A percentile compares a stretch with the other conserved stretches of the same genome.
phyloP scores from a whole-genome alignment of 352 stramenopile genomes.

The Globisporangium splendens region DNA sequence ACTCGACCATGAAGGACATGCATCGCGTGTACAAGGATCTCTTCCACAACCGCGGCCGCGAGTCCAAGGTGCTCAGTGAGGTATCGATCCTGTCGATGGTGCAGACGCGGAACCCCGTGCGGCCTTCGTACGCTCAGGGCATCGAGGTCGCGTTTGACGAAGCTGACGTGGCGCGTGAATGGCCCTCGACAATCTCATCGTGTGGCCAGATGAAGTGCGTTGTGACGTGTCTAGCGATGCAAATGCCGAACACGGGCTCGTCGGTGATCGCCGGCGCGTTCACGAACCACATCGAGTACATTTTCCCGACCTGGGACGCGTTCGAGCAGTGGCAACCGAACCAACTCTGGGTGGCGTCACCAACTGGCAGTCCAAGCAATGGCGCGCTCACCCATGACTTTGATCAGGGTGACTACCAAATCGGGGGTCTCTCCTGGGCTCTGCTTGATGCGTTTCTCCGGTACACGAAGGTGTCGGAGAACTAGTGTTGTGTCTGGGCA shows the following conservation, averaged over 20 bases:
- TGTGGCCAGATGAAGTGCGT: slow-evolving; percentile 48
- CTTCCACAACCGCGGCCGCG: slow-evolving; percentile 31
- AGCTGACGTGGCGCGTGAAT: slow-evolving; percentile 13
- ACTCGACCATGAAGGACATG: slow-evolving; percentile 55
- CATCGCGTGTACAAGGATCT: slow-evolving; percentile 60
- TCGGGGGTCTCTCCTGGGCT: slow-evolving; percentile 7
- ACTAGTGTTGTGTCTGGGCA: not conserved
- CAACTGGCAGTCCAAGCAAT: not conserved
- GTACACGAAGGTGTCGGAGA: slow-evolving; percentile 11
- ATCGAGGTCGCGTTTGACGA: slow-evolving; percentile 35
- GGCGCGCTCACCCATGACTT: not conserved
- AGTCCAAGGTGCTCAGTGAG: slow-evolving; percentile 40
- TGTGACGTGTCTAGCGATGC: slow-evolving; percentile 56
- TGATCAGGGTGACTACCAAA: slow-evolving; percentile 7
- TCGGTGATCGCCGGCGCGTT: slow-evolving; percentile 46
- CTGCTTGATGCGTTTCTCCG: slow-evolving; percentile 19
- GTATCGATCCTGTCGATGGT: slow-evolving; percentile 44
- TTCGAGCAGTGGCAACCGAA: slow-evolving; percentile 34
- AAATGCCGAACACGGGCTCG: slow-evolving; percentile 30
- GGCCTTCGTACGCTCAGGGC: slow-evolving; percentile 34
- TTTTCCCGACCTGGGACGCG: slow-evolving; percentile 32
- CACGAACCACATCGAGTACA: slow-evolving; percentile 38
- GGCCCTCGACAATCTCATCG: slow-evolving; percentile 41
- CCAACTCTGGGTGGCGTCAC: not conserved
- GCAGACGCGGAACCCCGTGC: slow-evolving; percentile 34